Evolutionary conservation across 352 stramenopile genomes (phyloP).

Genomic region (Globisporangium cylindrosporum): DNA sequence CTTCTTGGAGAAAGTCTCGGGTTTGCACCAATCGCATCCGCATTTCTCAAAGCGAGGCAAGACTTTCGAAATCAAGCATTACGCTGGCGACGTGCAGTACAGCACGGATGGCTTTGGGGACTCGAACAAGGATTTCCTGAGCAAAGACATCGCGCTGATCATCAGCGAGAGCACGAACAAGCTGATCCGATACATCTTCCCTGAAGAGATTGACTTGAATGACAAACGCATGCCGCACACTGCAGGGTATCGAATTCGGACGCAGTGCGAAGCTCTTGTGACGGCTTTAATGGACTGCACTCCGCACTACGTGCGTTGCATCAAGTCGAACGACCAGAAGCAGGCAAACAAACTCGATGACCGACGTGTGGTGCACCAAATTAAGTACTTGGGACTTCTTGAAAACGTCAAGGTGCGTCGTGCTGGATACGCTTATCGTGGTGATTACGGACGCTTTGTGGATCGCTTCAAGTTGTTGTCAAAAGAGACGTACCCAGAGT

Average conservation of each 20-base stretch:
- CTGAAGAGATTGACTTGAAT: constrained; percentile 76
- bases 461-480: constrained; percentile 82
- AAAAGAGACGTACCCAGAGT: constrained; percentile 82
- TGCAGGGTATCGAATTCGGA: constrained; percentile 80
- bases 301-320: constrained; percentile 90
- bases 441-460: constrained; percentile 84
- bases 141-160: constrained; percentile 79
- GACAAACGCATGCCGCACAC: constrained; percentile 81
- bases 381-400: constrained; percentile 85
- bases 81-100: constrained; percentile 86
- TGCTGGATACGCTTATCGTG: constrained; percentile 80
- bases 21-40: constrained; percentile 57
- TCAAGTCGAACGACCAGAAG: constrained; percentile 92
- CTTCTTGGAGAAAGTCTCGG: constrained; percentile 78
- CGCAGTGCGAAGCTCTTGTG: constrained; percentile 87
- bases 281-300: constrained; percentile 87
- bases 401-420: constrained; percentile 89
- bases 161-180: constrained; percentile 85
- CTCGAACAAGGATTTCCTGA: constrained; percentile 79
- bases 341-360: constrained; percentile 83
- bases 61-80: constrained; percentile 84
- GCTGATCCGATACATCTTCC: constrained; percentile 83
- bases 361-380: constrained; percentile 82
- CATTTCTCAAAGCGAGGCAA: constrained; percentile 86
- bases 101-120: constrained; percentile 80